Conservation (phyloP, 2,329 filamentous ascomycete genomes). For the Trichoderma afroharzianum region DNA sequence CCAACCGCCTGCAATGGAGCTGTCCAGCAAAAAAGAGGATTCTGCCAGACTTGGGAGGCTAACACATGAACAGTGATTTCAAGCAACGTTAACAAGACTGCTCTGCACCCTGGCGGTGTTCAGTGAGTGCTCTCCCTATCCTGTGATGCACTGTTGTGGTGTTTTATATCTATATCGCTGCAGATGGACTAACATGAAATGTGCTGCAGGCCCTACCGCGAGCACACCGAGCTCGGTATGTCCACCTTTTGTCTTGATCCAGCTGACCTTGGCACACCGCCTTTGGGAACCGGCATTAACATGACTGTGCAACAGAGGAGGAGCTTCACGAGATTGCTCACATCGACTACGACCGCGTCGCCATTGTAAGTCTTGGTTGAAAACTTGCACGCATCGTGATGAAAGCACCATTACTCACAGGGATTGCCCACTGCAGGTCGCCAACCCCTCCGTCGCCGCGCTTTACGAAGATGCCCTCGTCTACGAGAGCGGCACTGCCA, state of each 20-base stretch:
- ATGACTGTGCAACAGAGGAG: slow-evolving; percentile 57
- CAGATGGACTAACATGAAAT: slow-evolving; percentile 25
- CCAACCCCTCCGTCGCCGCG: slow-evolving; percentile 91
- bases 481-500: slow-evolving; percentile 96
- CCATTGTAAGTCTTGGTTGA: slow-evolving; percentile 68
- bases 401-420: not conserved
- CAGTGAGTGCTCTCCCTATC: slow-evolving; percentile 58
- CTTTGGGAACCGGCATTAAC: not conserved
- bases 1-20: not conserved
- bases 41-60: slow-evolving; percentile 15
- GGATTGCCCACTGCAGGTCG: slow-evolving; percentile 46
- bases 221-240: slow-evolving; percentile 86
- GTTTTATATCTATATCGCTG: not conserved
- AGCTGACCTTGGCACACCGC: slow-evolving; percentile 1
- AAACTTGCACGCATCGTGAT: not conserved
- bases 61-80: slow-evolving; percentile 39
- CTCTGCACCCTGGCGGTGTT: slow-evolving; percentile 85
- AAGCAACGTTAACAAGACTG: slow-evolving; percentile 80
- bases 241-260: slow-evolving; percentile 7
- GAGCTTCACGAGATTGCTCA: slow-evolving; percentile 96
- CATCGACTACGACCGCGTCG: slow-evolving; percentile 98
- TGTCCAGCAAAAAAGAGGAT: not conserved
- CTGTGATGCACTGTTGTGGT: not conserved
- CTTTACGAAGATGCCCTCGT: slow-evolving; percentile 98
- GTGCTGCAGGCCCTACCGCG: slow-evolving; percentile 64